Percentiles rank a stretch among this genome's conserved stretches.
These are phyloP conservation scores for Colletotrichum trifolii DNA, from an alignment of 2,329 filamentous ascomycete genomes.

Conservation along the genomic window DNA sequence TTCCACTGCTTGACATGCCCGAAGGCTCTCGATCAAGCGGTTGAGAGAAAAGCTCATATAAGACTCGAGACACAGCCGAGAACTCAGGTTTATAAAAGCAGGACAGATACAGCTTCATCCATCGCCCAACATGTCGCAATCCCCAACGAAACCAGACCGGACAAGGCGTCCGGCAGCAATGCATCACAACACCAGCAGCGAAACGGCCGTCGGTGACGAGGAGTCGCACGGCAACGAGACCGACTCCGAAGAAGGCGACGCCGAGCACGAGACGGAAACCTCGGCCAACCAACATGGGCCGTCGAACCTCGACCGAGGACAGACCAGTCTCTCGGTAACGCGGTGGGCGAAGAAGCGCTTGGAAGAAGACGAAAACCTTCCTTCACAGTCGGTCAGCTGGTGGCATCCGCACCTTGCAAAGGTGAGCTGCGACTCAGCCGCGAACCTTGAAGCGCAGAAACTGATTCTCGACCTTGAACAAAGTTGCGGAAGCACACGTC, in stretches of 20 bases:
- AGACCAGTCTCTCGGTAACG: not conserved
- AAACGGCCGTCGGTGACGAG: not conserved
- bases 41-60: not conserved
- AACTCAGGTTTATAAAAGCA: not conserved
- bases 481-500: conserved; percentile 19
- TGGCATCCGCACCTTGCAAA: conserved; percentile 19
- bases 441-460: not conserved
- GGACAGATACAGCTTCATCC: not conserved
- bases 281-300: too few relatives aligned
- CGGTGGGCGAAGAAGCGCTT: conserved; percentile 17
- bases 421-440: not conserved
- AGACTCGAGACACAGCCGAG: not conserved
- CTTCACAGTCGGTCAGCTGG: conserved; percentile 25
- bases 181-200: not conserved
- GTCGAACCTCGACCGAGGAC: not conserved
- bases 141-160: not conserved
- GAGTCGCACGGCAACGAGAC: not conserved
- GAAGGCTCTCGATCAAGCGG: conserved; percentile 5
- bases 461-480: not conserved
- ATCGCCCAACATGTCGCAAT: not conserved
- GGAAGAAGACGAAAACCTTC: conserved; percentile 14
- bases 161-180: not conserved
- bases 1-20: not conserved
- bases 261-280: not conserved
- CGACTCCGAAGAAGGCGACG: not conserved